A percentile compares a stretch with the other conserved stretches of the same genome.
phyloP scores from a whole-genome alignment of 768 basidiomycete species.

The Aureoboletus auriporus region DNA sequence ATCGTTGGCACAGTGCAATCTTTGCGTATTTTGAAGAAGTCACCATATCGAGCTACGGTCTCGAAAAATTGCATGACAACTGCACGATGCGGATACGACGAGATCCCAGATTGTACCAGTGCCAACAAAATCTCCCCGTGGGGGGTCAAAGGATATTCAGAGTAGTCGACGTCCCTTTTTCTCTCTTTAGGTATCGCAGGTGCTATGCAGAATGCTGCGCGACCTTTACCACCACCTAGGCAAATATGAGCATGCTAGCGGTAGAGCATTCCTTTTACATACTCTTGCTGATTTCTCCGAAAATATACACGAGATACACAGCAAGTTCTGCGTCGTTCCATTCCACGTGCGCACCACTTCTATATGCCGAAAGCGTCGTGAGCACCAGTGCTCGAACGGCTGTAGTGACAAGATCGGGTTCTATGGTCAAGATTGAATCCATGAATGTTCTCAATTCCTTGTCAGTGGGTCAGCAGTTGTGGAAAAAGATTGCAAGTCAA shows the following conservation, averaged over 20 bases:
- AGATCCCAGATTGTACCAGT: slow-evolving; percentile 79
- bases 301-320: slow-evolving; percentile 89
- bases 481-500: slow-evolving; percentile 12
- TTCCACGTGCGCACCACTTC: slow-evolving; percentile 55
- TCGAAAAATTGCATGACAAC: slow-evolving; percentile 93
- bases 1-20: slow-evolving; percentile 84
- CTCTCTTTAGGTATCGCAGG: slow-evolving; percentile 65
- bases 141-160: slow-evolving; percentile 77
- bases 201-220: slow-evolving; percentile 81
- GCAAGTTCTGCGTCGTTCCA: slow-evolving; percentile 96
- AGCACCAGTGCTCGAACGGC: slow-evolving; percentile 71
- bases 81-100: slow-evolving; percentile 75
- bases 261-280: slow-evolving; percentile 20
- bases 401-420: slow-evolving; percentile 79
- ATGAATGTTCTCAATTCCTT: slow-evolving; percentile 84
- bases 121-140: slow-evolving; percentile 89
- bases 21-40: slow-evolving; percentile 94
- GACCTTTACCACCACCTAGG: slow-evolving; percentile 74
- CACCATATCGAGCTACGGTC: slow-evolving; percentile 84
- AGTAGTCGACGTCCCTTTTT: slow-evolving; percentile 65
- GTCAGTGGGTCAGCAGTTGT: slow-evolving; percentile 9
- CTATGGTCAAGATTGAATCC: slow-evolving; percentile 83
- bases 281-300: slow-evolving; percentile 92
- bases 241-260: slow-evolving; percentile 3
- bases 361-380: slow-evolving; percentile 67